Evolutionary conservation across 805 yeast species (phyloP).

Genomic region (Wickerhamiella alocasiicola): DNA sequence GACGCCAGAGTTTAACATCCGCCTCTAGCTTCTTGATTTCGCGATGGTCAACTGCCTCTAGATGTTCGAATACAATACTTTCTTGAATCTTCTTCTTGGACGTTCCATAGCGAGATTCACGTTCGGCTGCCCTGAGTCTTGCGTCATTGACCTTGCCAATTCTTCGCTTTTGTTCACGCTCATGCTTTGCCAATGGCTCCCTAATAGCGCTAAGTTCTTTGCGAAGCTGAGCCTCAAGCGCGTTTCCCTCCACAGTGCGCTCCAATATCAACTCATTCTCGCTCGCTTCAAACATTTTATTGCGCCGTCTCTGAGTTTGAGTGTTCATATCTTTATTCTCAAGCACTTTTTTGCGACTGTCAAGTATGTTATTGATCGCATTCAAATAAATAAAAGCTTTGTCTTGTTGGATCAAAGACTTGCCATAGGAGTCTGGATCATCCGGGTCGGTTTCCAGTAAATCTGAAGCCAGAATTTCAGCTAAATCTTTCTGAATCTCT

Average conservation of each 20-base stretch:
- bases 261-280: conserved; percentile 3
- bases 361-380: conserved; percentile 26
- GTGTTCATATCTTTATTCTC: conserved; percentile 24
- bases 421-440: conserved; percentile 68
- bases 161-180: neutral
- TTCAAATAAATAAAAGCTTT: conserved; percentile 33
- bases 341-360: conserved; percentile 33
- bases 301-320: conserved; percentile 1
- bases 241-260: neutral
- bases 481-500: conserved; percentile 12
- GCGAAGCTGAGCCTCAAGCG: conserved; percentile 8
- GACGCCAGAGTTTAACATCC: conserved; percentile 31
- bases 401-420: conserved; percentile 65
- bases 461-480: conserved; percentile 13
- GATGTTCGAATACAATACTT: neutral
- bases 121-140: conserved; percentile 1
- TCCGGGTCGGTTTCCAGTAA: conserved; percentile 16
- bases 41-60: neutral
- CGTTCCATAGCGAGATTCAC: neutral
- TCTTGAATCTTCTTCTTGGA: neutral
- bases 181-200: conserved; percentile 1
- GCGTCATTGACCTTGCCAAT: conserved; percentile 2
- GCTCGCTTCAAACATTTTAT: neutral
- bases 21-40: conserved; percentile 31
- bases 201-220: conserved; percentile 13